Percentiles rank a stretch among this genome's conserved stretches.
phyloP scores from a whole-genome alignment of 2,329 filamentous ascomycete genomes.

The Achaetomium macrosporum region DNA sequence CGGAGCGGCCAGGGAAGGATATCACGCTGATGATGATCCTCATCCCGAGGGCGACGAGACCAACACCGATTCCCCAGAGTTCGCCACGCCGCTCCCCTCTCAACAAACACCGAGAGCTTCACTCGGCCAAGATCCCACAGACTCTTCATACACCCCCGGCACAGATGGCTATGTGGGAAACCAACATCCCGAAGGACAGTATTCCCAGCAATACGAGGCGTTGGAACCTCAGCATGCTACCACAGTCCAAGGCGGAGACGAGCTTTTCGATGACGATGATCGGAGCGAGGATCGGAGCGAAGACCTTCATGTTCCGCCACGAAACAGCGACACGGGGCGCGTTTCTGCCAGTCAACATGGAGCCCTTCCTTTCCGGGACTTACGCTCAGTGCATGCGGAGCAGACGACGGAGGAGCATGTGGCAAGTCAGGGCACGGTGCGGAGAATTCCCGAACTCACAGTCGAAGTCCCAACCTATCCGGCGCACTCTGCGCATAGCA shows the following conservation, averaged over 20 bases:
- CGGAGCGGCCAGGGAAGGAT: too few relatives aligned
- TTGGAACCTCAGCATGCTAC: slow-evolving; percentile 26
- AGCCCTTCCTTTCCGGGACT: neutral
- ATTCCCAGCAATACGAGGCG: slow-evolving; percentile 6
- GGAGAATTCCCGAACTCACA: neutral
- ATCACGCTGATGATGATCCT: neutral
- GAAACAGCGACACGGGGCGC: neutral
- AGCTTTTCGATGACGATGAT: slow-evolving; percentile 29
- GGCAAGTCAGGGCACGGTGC: neutral
- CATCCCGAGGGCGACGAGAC: slow-evolving; percentile 1
- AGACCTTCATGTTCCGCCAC: neutral
- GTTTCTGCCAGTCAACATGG: neutral
- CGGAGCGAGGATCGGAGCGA: slow-evolving; percentile 14
- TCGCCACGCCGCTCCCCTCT: slow-evolving; percentile 21
- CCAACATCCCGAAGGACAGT: neutral
- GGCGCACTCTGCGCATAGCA: neutral
- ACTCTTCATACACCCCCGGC: neutral
- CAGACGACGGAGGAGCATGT: neutral
- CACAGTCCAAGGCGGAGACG: slow-evolving; percentile 33
- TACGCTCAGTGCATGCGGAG: neutral
- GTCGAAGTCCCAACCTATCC: neutral
- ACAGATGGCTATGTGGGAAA: neutral
- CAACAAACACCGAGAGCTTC: slow-evolving; percentile 6
- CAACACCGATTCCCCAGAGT: slow-evolving; percentile 18
- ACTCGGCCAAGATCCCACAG: neutral